phyloP scores from a whole-genome alignment of 2,329 filamentous ascomycete genomes.

The Aspergillus ibericus region DNA sequence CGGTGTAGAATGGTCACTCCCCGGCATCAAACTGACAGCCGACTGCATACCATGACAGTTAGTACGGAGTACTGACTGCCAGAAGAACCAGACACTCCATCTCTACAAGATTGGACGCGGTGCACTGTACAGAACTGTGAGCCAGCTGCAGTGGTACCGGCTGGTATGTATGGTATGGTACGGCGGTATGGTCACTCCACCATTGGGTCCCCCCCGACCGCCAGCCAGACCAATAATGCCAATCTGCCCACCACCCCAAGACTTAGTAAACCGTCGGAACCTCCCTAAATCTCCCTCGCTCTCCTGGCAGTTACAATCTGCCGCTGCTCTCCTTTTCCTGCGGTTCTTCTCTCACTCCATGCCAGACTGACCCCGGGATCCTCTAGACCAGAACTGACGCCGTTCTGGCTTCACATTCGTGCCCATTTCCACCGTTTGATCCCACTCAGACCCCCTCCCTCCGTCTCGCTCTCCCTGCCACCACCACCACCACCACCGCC shows the following conservation, averaged over 20 bases:
- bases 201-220: neutral
- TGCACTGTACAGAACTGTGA: too few species aligned
- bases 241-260: slow-evolving; percentile 4
- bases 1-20: too few species aligned
- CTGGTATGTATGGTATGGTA: neutral
- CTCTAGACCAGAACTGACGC: neutral
- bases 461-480: slow-evolving; percentile 5
- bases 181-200: slow-evolving; percentile 6
- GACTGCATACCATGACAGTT: too few species aligned
- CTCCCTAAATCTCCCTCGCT: slow-evolving; percentile 4
- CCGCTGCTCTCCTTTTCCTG: neutral
- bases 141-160: too few species aligned
- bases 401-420: neutral
- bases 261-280: neutral
- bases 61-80: too few species aligned
- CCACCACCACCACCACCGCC: slow-evolving; percentile 10
- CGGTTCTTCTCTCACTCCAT: neutral
- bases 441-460: slow-evolving; percentile 1
- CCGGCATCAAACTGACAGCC: too few species aligned
- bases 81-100: too few species aligned
- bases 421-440: slow-evolving; percentile 10
- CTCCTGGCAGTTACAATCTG: neutral
- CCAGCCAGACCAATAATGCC: neutral
- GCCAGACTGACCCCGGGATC: neutral
- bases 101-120: too few species aligned